These are phyloP conservation scores for Backusella sp. DNA, from an alignment of 192 early-diverging fungal genomes.

Conservation along the genomic window DNA sequence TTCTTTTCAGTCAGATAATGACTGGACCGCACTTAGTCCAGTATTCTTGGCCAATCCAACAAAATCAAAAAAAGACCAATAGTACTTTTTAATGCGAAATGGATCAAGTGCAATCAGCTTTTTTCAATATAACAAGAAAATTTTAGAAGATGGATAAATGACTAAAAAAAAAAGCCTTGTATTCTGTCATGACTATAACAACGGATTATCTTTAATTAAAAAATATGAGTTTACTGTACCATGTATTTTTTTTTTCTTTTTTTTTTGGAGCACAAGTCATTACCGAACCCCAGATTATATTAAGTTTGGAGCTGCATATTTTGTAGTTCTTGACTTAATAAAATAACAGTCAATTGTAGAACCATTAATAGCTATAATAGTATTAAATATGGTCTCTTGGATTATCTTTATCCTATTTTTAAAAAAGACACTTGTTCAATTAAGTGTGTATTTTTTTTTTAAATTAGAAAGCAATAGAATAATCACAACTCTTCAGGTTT, in stretches of 20 bases:
- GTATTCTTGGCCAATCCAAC: background rate
- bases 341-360: no score
- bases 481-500: background rate
- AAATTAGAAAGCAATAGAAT: background rate
- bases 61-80: background rate
- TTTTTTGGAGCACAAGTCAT: background rate
- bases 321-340: background rate
- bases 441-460: background rate
- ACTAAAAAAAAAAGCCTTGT: background rate
- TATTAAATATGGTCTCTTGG: background rate
- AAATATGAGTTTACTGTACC: background rate
- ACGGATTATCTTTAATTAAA: background rate
- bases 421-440: background rate
- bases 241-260: no score
- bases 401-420: background rate
- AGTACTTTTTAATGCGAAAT: background rate
- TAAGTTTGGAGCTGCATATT: background rate
- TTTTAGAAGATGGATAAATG: background rate
- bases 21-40: slow-evolving; percentile 17
- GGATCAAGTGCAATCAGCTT: background rate
- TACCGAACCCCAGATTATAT: background rate
- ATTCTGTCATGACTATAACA: background rate
- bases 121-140: background rate
- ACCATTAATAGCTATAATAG: no score
- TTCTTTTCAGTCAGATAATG: slow-evolving; percentile 15